These are phyloP conservation scores for Lablab purpureus DNA, from an alignment of 306 rosid species.

Conservation along the genomic window DNA sequence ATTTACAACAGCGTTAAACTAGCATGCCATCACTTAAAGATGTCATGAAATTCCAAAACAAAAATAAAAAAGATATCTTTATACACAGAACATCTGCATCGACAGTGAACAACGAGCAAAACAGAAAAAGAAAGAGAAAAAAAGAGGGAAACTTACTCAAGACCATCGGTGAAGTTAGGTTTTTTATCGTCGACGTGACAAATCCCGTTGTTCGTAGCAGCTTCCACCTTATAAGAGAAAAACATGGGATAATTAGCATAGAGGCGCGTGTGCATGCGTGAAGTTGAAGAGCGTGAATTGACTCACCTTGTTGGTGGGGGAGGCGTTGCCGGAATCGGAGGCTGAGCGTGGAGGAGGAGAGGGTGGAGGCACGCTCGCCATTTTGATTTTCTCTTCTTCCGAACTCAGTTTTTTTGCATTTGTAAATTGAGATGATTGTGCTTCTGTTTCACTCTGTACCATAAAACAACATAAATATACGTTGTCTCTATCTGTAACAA, in stretches of 20 bases:
- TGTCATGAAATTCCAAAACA: not conserved
- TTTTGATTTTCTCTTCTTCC: not conserved
- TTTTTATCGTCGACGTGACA: constrained; percentile 53
- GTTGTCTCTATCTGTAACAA: not conserved
- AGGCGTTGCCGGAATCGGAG: constrained; percentile 39
- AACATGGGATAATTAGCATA: constrained; percentile 40
- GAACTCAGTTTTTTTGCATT: not conserved
- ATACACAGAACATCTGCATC: not conserved
- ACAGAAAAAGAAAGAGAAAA: not conserved
- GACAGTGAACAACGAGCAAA: constrained; percentile 3
- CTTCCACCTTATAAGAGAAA: constrained; percentile 55
- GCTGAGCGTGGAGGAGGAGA: constrained; percentile 54
- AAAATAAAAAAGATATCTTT: no score
- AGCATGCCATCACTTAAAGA: constrained; percentile 3
- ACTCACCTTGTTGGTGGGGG: constrained; percentile 59
- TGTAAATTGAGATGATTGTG: not conserved
- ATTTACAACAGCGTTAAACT: constrained; percentile 10
- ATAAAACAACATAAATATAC: not conserved
- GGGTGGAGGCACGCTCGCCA: constrained; percentile 58
- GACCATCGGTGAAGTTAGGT: constrained; percentile 53
- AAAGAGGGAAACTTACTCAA: constrained; percentile 50
- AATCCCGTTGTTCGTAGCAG: constrained; percentile 53
- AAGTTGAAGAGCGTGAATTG: constrained; percentile 12
- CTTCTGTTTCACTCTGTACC: not conserved
- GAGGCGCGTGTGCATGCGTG: constrained; percentile 13